A percentile compares a stretch with the other conserved stretches of the same genome.
These are phyloP conservation scores for Thecaphora thlaspeos DNA, from an alignment of 1,284 basidiomycete genomes.

Conservation along the genomic window DNA sequence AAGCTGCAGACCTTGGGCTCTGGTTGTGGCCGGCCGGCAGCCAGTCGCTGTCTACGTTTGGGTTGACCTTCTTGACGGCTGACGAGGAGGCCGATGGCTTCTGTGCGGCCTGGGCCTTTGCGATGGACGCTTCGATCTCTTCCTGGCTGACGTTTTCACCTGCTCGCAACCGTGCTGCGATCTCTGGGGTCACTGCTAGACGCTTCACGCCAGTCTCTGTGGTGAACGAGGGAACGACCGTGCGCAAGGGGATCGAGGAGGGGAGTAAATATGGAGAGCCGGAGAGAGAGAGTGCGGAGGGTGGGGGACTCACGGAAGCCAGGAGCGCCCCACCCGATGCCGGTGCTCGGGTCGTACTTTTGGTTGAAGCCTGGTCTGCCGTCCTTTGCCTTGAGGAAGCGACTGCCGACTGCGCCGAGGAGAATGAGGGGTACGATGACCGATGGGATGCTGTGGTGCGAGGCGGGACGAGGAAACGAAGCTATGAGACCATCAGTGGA, in stretches of 20 bases:
- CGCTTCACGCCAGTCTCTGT: conserved; percentile 47
- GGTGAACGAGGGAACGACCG: no score
- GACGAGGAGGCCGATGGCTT: conserved; percentile 8
- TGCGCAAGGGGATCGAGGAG: not conserved
- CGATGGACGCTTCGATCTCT: conserved; percentile 43
- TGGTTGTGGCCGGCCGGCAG: conserved; percentile 7
- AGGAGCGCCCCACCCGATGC: conserved; percentile 49
- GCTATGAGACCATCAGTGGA: no score
- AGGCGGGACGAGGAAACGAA: no score
- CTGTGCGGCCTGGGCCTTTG: conserved; percentile 20
- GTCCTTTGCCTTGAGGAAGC: conserved; percentile 13
- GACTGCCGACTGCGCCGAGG: conserved; percentile 26
- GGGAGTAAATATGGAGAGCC: not conserved
- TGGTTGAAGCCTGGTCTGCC: conserved; percentile 14
- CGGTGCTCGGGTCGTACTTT: conserved; percentile 51
- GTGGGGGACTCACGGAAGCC: conserved; percentile 38
- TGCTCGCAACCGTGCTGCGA: conserved; percentile 48
- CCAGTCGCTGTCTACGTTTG: conserved; percentile 36
- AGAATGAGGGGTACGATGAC: conserved; percentile 37
- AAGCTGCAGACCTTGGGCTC: not conserved
- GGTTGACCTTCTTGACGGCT: conserved; percentile 23
- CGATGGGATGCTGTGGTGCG: conserved; percentile 33
- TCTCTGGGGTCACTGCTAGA: conserved; percentile 46
- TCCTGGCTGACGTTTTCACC: conserved; percentile 49
- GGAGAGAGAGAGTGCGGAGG: not conserved